Conservation (phyloP, 108 stramenopile species). For the Discostella stelligeroides region DNA sequence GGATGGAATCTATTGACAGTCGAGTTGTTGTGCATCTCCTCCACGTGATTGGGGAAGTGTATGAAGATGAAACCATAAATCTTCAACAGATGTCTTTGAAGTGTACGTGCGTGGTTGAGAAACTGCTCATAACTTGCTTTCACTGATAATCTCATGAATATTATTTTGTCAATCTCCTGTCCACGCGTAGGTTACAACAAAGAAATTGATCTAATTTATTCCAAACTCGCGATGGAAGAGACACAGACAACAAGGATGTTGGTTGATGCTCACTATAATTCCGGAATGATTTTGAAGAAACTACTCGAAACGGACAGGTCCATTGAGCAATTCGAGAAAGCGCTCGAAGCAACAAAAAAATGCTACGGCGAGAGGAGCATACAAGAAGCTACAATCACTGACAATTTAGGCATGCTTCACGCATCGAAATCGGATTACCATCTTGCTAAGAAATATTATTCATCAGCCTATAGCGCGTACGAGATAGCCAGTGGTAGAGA, state of each 20-base stretch:
- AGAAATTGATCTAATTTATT: slow-evolving; percentile 38
- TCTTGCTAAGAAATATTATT: slow-evolving; percentile 38
- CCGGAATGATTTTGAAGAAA: slow-evolving; percentile 33
- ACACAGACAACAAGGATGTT: slow-evolving; percentile 17
- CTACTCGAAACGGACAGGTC: slow-evolving; percentile 27
- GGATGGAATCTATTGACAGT: slow-evolving; percentile 33
- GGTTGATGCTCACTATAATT: slow-evolving; percentile 31
- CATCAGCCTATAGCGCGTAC: slow-evolving; percentile 42
- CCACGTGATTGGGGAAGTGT: slow-evolving; percentile 36
- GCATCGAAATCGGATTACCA: slow-evolving; percentile 30
- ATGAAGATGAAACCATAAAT: slow-evolving; percentile 45
- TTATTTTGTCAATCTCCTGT: background rate
- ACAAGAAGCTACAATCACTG: slow-evolving; percentile 30
- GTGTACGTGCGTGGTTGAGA: slow-evolving; percentile 40
- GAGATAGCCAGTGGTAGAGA: slow-evolving; percentile 41
- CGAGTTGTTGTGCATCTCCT: slow-evolving; percentile 45
- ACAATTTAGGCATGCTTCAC: slow-evolving; percentile 46
- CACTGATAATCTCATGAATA: too few species aligned
- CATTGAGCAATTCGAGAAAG: slow-evolving; percentile 37
- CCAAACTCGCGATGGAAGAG: slow-evolving; percentile 30
- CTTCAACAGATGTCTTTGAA: slow-evolving; percentile 44
- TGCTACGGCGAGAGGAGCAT: slow-evolving; percentile 8
- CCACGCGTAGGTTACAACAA: slow-evolving; percentile 26
- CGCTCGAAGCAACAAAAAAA: slow-evolving; percentile 26
- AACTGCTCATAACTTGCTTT: too few species aligned